Percentiles rank a stretch among this genome's conserved stretches.
phyloP scores from a whole-genome alignment of 768 basidiomycete species.

The Boletus edulis region DNA sequence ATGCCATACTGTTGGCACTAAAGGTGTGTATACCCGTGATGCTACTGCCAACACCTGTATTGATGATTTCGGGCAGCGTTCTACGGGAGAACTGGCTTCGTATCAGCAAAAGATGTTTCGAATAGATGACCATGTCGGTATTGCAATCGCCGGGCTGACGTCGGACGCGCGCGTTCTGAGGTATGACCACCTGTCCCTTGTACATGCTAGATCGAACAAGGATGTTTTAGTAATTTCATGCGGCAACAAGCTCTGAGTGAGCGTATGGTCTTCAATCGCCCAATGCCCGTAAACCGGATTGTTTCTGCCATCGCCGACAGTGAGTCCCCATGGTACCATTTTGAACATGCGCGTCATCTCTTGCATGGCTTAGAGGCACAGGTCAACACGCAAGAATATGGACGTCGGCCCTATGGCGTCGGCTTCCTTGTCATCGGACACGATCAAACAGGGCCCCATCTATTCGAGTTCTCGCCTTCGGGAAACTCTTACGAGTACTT shows the following conservation, averaged over 20 bases:
- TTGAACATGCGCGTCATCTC: slow-evolving; percentile 1
- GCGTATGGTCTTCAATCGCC: slow-evolving; percentile 93
- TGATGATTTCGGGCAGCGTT: slow-evolving; percentile 59
- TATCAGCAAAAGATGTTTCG: slow-evolving; percentile 99
- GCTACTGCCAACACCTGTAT: background rate
- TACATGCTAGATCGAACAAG: background rate
- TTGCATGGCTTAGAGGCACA: slow-evolving; percentile 72
- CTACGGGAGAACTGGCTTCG: slow-evolving; percentile 96
- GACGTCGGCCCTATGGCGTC: slow-evolving; percentile 95
- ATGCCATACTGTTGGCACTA: slow-evolving; percentile 86
- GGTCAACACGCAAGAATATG: slow-evolving; percentile 98
- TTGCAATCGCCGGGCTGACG: slow-evolving; percentile 98
- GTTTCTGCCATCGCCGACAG: slow-evolving; percentile 95
- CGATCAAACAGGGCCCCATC: slow-evolving; percentile 95
- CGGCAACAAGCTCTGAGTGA: slow-evolving; percentile 96
- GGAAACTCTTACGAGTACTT: slow-evolving; percentile 98
- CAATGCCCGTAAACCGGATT: slow-evolving; percentile 90
- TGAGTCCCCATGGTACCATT: slow-evolving; percentile 39
- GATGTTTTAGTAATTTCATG: slow-evolving; percentile 86
- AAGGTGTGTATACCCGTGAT: slow-evolving; percentile 56
- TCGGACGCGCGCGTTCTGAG: slow-evolving; percentile 97
- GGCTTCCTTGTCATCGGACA: slow-evolving; percentile 97
- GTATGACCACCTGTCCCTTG: slow-evolving; percentile 37
- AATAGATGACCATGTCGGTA: slow-evolving; percentile 99
- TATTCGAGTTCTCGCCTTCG: slow-evolving; percentile 97